Conservation (phyloP, 768 basidiomycete genomes). For the Trametes cinnabarina region DNA sequence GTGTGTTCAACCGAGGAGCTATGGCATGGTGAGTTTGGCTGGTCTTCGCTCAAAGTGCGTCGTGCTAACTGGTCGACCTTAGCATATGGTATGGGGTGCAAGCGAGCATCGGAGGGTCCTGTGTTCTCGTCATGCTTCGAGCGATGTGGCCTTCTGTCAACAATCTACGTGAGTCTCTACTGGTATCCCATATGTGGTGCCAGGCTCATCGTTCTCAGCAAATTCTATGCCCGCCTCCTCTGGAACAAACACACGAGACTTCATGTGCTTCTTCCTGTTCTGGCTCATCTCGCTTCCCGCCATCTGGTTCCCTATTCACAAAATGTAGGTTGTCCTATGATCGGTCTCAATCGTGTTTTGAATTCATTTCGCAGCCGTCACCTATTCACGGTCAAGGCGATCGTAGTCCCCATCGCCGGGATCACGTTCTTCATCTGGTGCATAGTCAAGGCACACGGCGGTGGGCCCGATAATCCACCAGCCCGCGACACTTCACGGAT, state of each 20-base stretch:
- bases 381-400: slow-evolving; percentile 76
- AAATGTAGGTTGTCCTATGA: slow-evolving; percentile 50
- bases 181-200: not conserved
- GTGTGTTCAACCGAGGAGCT: slow-evolving; percentile 69
- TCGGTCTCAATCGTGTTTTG: slow-evolving; percentile 1
- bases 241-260: slow-evolving; percentile 73
- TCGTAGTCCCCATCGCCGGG: slow-evolving; percentile 68
- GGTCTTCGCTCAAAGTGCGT: not conserved
- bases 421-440: slow-evolving; percentile 77
- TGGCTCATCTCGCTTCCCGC: slow-evolving; percentile 78
- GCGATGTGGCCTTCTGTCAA: slow-evolving; percentile 76
- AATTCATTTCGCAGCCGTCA: slow-evolving; percentile 48
- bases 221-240: slow-evolving; percentile 73
- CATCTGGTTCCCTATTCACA: slow-evolving; percentile 81
- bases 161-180: slow-evolving; percentile 50
- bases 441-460: slow-evolving; percentile 72
- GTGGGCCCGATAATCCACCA: slow-evolving; percentile 73
- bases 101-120: slow-evolving; percentile 79
- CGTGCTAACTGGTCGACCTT: not conserved
- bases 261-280: slow-evolving; percentile 83
- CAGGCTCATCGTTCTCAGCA: slow-evolving; percentile 34
- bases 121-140: slow-evolving; percentile 69
- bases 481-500: slow-evolving; percentile 60
- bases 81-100: slow-evolving; percentile 81
- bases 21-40: slow-evolving; percentile 60